phyloP scores from a whole-genome alignment of 108 stramenopile genomes.

The Stephanodiscus minutulus region DNA sequence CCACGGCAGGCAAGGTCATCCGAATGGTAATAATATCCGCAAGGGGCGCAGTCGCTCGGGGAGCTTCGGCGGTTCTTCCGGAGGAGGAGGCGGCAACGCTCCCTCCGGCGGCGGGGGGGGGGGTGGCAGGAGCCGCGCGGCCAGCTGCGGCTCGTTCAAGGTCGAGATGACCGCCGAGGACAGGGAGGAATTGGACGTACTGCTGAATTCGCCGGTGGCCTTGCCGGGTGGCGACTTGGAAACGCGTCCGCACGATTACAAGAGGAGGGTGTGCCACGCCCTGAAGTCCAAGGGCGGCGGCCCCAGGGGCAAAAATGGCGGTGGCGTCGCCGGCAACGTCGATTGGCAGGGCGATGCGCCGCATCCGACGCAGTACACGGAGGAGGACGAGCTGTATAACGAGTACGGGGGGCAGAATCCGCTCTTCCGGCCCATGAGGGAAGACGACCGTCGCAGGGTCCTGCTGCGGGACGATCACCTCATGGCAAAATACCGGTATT shows the following conservation, averaged over 20 bases:
- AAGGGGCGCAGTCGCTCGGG: slow-evolving; percentile 2
- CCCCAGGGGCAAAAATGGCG: not conserved
- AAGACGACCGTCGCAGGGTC: slow-evolving; percentile 36
- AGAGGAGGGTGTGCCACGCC: slow-evolving; percentile 25
- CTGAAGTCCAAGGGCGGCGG: not conserved
- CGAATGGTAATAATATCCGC: not conserved
- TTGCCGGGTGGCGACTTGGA: slow-evolving; percentile 53
- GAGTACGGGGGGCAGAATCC: slow-evolving; percentile 47
- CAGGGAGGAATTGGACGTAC: slow-evolving; percentile 30
- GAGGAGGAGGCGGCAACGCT: not conserved
- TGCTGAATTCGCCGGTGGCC: slow-evolving; percentile 32
- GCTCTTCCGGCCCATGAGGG: slow-evolving; percentile 28
- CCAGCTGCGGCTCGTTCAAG: slow-evolving; percentile 29
- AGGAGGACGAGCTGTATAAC: slow-evolving; percentile 38
- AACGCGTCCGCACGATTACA: slow-evolving; percentile 83
- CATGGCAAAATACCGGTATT: not conserved
- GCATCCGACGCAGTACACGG: slow-evolving; percentile 13
- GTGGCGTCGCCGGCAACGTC: not conserved
- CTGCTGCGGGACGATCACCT: slow-evolving; percentile 47
- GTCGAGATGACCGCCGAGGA: slow-evolving; percentile 44
- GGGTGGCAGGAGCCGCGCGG: slow-evolving; percentile 15
- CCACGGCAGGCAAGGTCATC: slow-evolving; percentile 10
- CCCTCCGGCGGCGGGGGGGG: slow-evolving; percentile 1
- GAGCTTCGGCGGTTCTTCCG: slow-evolving; percentile 8
- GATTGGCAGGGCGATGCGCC: not conserved